A percentile compares a stretch with the other conserved stretches of the same genome.
Conservation (phyloP, 2,329 filamentous ascomycete species). For the Arthroderma sp. region DNA sequence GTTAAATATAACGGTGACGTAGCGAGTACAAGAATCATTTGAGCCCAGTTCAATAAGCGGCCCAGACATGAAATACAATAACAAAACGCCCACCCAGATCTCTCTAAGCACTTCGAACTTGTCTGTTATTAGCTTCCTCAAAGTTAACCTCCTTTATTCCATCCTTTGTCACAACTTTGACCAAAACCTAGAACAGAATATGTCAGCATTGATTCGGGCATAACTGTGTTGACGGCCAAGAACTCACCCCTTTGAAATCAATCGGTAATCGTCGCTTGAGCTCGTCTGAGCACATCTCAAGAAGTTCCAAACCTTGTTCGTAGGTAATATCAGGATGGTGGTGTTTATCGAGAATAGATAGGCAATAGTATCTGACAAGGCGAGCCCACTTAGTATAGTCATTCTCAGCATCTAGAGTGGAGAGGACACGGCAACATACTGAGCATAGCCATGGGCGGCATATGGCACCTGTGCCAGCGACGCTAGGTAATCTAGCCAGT, state of each 20-base stretch:
- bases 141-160: slow-evolving; percentile 77
- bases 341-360: slow-evolving; percentile 96
- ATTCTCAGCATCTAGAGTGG: not conserved
- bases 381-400: not conserved
- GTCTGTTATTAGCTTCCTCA: slow-evolving; percentile 55
- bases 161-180: slow-evolving; percentile 92
- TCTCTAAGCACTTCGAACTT: slow-evolving; percentile 35
- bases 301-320: slow-evolving; percentile 79
- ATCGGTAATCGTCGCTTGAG: slow-evolving; percentile 92
- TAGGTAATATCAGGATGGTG: slow-evolving; percentile 89
- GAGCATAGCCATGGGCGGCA: slow-evolving; percentile 93
- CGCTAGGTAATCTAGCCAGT: slow-evolving; percentile 96
- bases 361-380: slow-evolving; percentile 71
- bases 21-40: slow-evolving; percentile 1
- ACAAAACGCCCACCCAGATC: slow-evolving; percentile 20
- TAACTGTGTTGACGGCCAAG: not conserved
- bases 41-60: not conserved
- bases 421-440: slow-evolving; percentile 46
- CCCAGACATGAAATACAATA: not conserved
- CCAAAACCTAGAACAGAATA: slow-evolving; percentile 32
- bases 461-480: slow-evolving; percentile 80
- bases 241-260: slow-evolving; percentile 87
- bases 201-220: not conserved
- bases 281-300: slow-evolving; percentile 93
- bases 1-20: not conserved